Percentiles rank a stretch among this genome's conserved stretches.
These are phyloP conservation scores for Aurifilum marmelostoma DNA, from an alignment of 2,329 filamentous ascomycete genomes.

Conservation along the genomic window DNA sequence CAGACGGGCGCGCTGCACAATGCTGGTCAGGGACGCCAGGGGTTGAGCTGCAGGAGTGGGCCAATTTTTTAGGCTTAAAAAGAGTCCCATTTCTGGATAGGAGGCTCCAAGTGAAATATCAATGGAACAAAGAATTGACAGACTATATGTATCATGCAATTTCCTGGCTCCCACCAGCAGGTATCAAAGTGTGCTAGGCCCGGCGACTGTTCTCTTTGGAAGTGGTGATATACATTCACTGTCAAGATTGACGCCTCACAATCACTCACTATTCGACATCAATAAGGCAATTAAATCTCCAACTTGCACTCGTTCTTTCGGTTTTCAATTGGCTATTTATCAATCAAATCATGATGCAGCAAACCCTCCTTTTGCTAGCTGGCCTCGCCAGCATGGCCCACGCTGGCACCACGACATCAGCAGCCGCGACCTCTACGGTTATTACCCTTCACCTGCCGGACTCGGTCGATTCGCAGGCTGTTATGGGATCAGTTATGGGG, in stretches of 20 bases:
- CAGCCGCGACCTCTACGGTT: slow-evolving; percentile 23
- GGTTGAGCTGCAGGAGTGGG: not conserved
- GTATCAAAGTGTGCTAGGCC: not conserved
- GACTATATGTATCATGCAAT: not conserved
- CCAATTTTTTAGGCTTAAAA: slow-evolving; percentile 7
- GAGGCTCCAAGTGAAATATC: slow-evolving; percentile 7
- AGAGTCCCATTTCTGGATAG: not conserved
- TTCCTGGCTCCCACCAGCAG: not conserved
- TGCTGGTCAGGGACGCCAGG: not conserved
- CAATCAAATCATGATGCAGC: slow-evolving; percentile 8
- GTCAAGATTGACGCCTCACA: not conserved
- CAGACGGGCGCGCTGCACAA: not conserved
- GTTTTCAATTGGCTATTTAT: not conserved
- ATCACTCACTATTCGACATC: not conserved
- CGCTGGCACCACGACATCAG: slow-evolving; percentile 11
- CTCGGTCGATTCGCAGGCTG: slow-evolving; percentile 24
- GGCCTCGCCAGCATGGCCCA: slow-evolving; percentile 14
- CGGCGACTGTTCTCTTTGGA: too few relatives aligned
- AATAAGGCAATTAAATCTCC: not conserved
- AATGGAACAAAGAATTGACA: not conserved
- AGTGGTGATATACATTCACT: not conserved
- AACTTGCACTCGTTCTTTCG: slow-evolving; percentile 1
- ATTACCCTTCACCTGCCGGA: slow-evolving; percentile 31
- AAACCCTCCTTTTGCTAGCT: slow-evolving; percentile 16
- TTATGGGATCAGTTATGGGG: slow-evolving; percentile 34